These are phyloP conservation scores for Naganishia cerealis DNA, from an alignment of 1,284 basidiomycete species.

Conservation along the genomic window DNA sequence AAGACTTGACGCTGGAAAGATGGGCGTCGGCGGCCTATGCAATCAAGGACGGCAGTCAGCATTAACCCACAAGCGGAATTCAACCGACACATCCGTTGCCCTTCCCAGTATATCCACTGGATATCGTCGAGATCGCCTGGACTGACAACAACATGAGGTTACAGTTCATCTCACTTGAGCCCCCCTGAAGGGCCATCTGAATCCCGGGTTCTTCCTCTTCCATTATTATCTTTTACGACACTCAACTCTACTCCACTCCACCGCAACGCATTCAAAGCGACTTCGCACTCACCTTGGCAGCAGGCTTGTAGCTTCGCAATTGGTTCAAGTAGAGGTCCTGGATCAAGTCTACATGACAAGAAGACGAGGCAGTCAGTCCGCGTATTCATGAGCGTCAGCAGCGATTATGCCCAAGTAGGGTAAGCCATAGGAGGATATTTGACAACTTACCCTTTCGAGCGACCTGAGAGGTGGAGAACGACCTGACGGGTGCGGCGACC, in stretches of 20 bases:
- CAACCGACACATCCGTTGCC: neutral
- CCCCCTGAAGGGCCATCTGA: too few species aligned
- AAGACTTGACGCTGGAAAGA: constrained; percentile 73
- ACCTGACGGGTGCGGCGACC: constrained; percentile 44
- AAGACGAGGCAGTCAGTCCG: neutral
- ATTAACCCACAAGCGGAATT: neutral
- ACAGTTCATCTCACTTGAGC: too few species aligned
- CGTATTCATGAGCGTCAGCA: neutral
- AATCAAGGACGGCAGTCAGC: neutral
- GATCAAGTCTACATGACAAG: constrained; percentile 67
- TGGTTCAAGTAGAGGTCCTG: constrained; percentile 89
- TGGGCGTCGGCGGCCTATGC: constrained; percentile 76
- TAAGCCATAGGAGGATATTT: neutral
- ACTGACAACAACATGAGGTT: too few species aligned
- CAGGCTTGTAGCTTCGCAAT: constrained; percentile 82
- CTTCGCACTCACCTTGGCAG: constrained; percentile 49
- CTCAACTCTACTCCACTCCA: neutral
- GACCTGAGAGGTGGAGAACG: constrained; percentile 66
- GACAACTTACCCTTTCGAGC: constrained; percentile 66
- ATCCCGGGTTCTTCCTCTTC: neutral
- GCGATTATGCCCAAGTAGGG: neutral
- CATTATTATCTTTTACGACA: neutral
- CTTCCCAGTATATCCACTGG: too few species aligned
- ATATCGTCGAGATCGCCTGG: too few species aligned
- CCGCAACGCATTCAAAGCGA: neutral